Base-by-base conservation (phyloP, 2,329 filamentous ascomycete genomes). In the Sclerotinia minor region DNA sequence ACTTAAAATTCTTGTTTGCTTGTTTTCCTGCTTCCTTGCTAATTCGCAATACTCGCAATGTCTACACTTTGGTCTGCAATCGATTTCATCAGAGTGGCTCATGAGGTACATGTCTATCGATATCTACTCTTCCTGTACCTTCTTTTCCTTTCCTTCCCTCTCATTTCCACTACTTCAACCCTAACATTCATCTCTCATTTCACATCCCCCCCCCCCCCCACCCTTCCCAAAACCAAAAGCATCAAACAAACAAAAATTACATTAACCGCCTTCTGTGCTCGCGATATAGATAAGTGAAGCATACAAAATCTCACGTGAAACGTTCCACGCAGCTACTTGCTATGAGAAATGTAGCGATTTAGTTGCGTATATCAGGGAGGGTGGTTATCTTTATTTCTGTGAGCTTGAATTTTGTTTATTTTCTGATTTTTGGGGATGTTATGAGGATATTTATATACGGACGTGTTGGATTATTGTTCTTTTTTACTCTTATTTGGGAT, bases 271-370 rank as follows among this genome's bases (percentile, higher is more conserved):
- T 38, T 11, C 7, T 11, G 4, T 35, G 35, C 35, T 35, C 9
- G 4, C 35, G 1, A 35, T 38, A 38, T 13, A 61, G 45, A 61
- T 61, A 2, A 50, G 50, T 11, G 29, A 15, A 2, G 29, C 45
- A 50, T 61, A 61, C 15, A 49, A 50, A n/a, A 21, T n/a, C 3
- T 50, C 58, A 1, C 13, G 13, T 24, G 29, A 26, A 24, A 35
- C 29, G 3, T 49, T 50, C 2, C 29, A 61, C n/a, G 58, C 58
- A 7, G 45, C 29, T 21, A 3, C 26, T 7, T 61, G 58, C 15
- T 61, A 50, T 50, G 29, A 61, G 58, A 35, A 50, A 24, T 61
- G 58, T 35, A 5, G 3, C 5, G 58, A 61, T 50, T 26, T 61
- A 5, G 45, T 61, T 35, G 15, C n/a, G 32, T 15, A 38, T 4